phyloP scores from a whole-genome alignment of 2,329 filamentous ascomycete species.

The Aureobasidium namibiae region DNA sequence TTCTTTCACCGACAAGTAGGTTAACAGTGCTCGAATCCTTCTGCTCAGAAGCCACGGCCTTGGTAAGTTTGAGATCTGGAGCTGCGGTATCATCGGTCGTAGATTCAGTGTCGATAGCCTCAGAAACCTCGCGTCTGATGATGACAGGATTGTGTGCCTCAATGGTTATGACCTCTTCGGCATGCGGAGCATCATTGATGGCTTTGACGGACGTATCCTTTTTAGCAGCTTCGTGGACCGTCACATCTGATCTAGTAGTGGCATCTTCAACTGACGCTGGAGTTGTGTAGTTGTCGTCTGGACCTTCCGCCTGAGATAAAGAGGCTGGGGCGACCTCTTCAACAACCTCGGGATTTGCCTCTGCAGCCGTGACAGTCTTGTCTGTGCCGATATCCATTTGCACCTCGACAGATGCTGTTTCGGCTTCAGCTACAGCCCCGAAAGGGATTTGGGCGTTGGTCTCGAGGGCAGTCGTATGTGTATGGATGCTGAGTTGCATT shows the following conservation, averaged over 20 bases:
- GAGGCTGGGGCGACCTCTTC: background rate
- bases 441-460: too few relatives aligned
- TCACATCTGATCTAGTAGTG: background rate
- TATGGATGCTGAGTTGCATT: background rate
- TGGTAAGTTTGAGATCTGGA: background rate
- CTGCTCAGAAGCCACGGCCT: background rate
- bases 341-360: background rate
- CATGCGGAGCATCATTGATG: background rate
- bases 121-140: background rate
- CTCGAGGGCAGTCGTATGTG: background rate
- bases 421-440: background rate
- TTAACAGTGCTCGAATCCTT: background rate
- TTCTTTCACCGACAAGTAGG: background rate
- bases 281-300: background rate
- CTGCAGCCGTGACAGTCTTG: background rate
- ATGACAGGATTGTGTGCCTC: background rate
- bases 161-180: background rate
- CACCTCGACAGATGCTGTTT: background rate
- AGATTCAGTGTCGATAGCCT: background rate
- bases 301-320: background rate
- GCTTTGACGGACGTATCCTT: background rate
- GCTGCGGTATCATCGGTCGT: background rate
- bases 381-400: background rate
- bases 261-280: background rate
- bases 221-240: background rate